phyloP scores from a whole-genome alignment of 768 basidiomycete genomes.

The Pulveroboletus sp. region DNA sequence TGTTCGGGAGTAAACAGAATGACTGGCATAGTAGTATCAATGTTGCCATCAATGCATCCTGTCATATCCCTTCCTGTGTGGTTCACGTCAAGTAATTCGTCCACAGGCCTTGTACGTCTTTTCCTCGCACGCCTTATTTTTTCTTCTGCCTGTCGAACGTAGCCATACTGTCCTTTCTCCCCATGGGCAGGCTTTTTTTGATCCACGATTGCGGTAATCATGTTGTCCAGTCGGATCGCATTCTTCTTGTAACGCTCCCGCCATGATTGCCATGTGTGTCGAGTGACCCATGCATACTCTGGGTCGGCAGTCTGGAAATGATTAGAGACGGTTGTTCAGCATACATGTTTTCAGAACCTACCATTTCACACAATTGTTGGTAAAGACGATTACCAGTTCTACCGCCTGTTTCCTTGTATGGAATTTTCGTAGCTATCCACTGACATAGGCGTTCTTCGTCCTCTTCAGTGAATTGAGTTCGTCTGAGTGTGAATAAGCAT shows the following conservation, averaged over 20 bases:
- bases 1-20: slow-evolving; percentile 27
- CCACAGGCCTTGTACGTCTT: slow-evolving; percentile 39
- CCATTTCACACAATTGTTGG: slow-evolving; percentile 76
- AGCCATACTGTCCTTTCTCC: slow-evolving; percentile 82
- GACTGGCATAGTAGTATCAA: slow-evolving; percentile 16
- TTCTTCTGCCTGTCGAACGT: slow-evolving; percentile 72
- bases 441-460: slow-evolving; percentile 73
- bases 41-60: slow-evolving; percentile 8
- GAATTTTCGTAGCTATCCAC: slow-evolving; percentile 83
- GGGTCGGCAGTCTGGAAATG: slow-evolving; percentile 55
- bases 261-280: slow-evolving; percentile 91
- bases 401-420: slow-evolving; percentile 79
- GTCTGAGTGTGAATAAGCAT: slow-evolving; percentile 38
- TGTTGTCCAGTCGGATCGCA: slow-evolving; percentile 57
- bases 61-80: slow-evolving; percentile 18
- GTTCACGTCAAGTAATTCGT: slow-evolving; percentile 22
- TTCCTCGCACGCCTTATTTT: slow-evolving; percentile 58
- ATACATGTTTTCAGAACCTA: slow-evolving; percentile 25
- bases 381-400: slow-evolving; percentile 81
- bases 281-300: slow-evolving; percentile 74
- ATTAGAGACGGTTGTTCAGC: not conserved
- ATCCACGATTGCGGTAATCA: slow-evolving; percentile 66
- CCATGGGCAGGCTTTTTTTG: slow-evolving; percentile 66
- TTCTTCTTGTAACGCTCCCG: slow-evolving; percentile 88
- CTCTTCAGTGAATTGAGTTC: slow-evolving; percentile 74